Conservation (phyloP, 1,284 basidiomycete species). For the Leccinum pseudoinsigne region DNA sequence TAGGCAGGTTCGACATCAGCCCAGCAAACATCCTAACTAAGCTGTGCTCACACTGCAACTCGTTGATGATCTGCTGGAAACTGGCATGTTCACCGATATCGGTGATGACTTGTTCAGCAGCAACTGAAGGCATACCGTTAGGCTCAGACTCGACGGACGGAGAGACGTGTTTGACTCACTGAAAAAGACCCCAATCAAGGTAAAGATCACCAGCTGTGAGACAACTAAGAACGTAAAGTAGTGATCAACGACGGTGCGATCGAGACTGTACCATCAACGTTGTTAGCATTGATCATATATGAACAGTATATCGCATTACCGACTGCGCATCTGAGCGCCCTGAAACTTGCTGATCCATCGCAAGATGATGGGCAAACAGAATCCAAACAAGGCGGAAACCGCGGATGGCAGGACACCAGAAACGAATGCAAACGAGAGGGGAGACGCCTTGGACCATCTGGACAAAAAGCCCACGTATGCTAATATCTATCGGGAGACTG, state of each 20-base stretch:
- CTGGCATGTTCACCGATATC: slow-evolving; percentile 70
- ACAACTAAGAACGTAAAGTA: slow-evolving; percentile 93
- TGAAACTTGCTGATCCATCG: slow-evolving; percentile 82
- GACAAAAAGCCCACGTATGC: slow-evolving; percentile 72
- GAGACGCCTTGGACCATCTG: slow-evolving; percentile 62
- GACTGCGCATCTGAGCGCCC: slow-evolving; percentile 68
- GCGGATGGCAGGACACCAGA: slow-evolving; percentile 89
- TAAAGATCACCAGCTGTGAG: slow-evolving; percentile 89
- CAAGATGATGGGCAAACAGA: slow-evolving; percentile 87
- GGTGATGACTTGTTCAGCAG: slow-evolving; percentile 65
- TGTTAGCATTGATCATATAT: slow-evolving; percentile 2
- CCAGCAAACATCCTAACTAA: background rate
- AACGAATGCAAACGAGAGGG: slow-evolving; percentile 66
- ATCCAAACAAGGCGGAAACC: slow-evolving; percentile 87
- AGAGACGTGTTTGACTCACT: slow-evolving; percentile 49
- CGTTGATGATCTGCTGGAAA: slow-evolving; percentile 63
- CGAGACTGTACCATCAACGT: slow-evolving; percentile 56
- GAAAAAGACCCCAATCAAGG: slow-evolving; percentile 86
- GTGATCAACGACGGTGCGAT: slow-evolving; percentile 86
- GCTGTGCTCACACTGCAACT: slow-evolving; percentile 55
- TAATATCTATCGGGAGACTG: slow-evolving; percentile 45
- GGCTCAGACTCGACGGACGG: background rate
- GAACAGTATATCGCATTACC: slow-evolving; percentile 14
- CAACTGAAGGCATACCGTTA: slow-evolving; percentile 19
- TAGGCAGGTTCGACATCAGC: slow-evolving; percentile 3